Base-by-base conservation (phyloP, 345 rosid genomes). In the Citrus unshiu region DNA sequence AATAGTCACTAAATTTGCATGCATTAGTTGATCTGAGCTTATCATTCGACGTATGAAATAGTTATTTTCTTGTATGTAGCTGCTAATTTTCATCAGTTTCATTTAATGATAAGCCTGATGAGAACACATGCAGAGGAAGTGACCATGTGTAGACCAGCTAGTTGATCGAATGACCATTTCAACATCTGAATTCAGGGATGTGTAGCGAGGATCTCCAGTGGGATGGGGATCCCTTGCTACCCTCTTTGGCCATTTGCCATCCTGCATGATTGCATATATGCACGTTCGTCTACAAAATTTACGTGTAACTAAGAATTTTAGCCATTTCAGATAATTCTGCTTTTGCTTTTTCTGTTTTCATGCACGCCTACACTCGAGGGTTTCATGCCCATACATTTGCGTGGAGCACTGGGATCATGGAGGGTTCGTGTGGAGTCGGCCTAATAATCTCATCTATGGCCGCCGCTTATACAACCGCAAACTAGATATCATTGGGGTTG, bases 391-490 rank as follows among this genome's bases (percentile, higher is more conserved):
- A 0, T 94, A 88, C 84, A 84, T 97, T 29, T 97, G 99, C 76
- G 80, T 87, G 5, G 94, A 79, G 94, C 87, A 87, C 83, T 80
- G 86, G 59, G 93, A 93, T 79, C 99, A 97, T 58, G 99, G 98
- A 70, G 98, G 75, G 85, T 96, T 58, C 77, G 93, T 94, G 98
- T 74, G 98, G 99, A 29, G 92, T 94, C 16, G 98, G 92, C 72
- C 90, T 96, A 46, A 93, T 97, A 97, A 98, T 97, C 56, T 97
- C 99, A 4, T 88, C 91, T 16, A 98, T 94, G 58, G 90, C 98
- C 62, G 93, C 98, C 2, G 78, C 90, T 70, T 84, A 80, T 1
- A 81, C 88, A 80, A 12, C 83, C 22, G 22, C 92, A 34, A 81
- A 78, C 76, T 90, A 83, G 86, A 66, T 27, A 2, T 18, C 9